These are phyloP conservation scores for Ophiostoma montium DNA, from an alignment of 2,329 filamentous ascomycete species.

Conservation along the genomic window DNA sequence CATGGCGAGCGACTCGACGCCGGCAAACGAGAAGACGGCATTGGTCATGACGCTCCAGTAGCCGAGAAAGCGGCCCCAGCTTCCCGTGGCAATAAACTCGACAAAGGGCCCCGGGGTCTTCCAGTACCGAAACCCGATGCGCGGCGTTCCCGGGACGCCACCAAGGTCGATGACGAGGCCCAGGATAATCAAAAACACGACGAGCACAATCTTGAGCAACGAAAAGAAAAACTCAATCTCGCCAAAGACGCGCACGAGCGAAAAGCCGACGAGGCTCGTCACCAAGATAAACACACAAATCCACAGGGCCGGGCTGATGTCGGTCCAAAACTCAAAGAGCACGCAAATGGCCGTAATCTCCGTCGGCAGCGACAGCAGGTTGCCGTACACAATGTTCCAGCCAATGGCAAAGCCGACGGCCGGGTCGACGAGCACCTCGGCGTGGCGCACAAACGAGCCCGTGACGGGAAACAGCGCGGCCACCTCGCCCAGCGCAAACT, in stretches of 20 bases:
- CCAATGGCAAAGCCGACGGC: slow-evolving; percentile 33
- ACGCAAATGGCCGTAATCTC: slow-evolving; percentile 47
- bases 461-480: slow-evolving; percentile 64
- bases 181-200: slow-evolving; percentile 42
- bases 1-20: slow-evolving; percentile 35
- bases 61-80: slow-evolving; percentile 40
- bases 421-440: slow-evolving; percentile 41
- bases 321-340: slow-evolving; percentile 45
- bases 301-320: slow-evolving; percentile 33
- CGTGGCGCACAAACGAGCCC: slow-evolving; percentile 53
- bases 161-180: slow-evolving; percentile 42
- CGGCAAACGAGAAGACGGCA: slow-evolving; percentile 47
- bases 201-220: slow-evolving; percentile 44
- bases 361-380: slow-evolving; percentile 30
- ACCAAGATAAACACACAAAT: slow-evolving; percentile 30
- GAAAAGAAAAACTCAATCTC: slow-evolving; percentile 50
- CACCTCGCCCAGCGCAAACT: slow-evolving; percentile 58
- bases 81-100: slow-evolving; percentile 30
- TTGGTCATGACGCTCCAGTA: slow-evolving; percentile 43
- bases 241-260: slow-evolving; percentile 41
- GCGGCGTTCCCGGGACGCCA: slow-evolving; percentile 35
- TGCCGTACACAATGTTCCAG: slow-evolving; percentile 38
- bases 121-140: slow-evolving; percentile 38
- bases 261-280: slow-evolving; percentile 37
- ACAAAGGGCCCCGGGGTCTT: slow-evolving; percentile 32